Conservation (phyloP, 106 monocot species). For the Cymbidium sinense region DNA sequence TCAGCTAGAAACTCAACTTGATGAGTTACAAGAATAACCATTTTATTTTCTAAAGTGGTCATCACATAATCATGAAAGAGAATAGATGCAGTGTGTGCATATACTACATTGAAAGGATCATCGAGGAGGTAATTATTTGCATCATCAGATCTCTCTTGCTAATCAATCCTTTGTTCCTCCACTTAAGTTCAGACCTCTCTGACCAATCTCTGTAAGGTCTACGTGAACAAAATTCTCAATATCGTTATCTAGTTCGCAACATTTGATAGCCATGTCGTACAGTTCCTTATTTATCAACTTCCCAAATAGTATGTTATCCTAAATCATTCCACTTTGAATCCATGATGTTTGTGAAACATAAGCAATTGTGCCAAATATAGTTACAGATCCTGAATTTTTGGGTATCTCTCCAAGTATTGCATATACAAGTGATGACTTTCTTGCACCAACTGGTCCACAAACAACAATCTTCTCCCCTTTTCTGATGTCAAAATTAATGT, state of each 20-base stretch:
- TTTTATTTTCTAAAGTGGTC: conserved; percentile 59
- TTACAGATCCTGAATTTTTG: conserved; percentile 57
- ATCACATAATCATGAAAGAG: conserved; percentile 73
- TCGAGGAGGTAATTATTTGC: conserved; percentile 77
- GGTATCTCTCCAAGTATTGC: conserved; percentile 84
- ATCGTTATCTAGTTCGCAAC: conserved; percentile 78
- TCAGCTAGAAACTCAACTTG: conserved; percentile 80
- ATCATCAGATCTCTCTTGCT: conserved; percentile 66
- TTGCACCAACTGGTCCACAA: conserved; percentile 76
- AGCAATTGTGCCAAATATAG: too few species aligned
- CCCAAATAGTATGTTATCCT: conserved; percentile 69
- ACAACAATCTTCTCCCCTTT: conserved; percentile 62
- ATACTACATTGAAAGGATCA: too few species aligned
- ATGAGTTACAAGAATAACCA: conserved; percentile 82
- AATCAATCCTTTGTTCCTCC: conserved; percentile 91
- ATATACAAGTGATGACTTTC: conserved; percentile 63
- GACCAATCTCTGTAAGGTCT: conserved; percentile 86
- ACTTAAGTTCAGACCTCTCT: conserved; percentile 95
- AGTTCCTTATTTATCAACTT: conserved; percentile 49
- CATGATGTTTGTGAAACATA: too few species aligned
- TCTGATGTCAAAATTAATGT: conserved; percentile 3
- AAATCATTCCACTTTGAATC: conserved; percentile 64
- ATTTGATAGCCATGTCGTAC: conserved; percentile 55
- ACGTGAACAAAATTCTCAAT: conserved; percentile 63
- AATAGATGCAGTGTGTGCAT: conserved; percentile 76